Evolutionary conservation across 371 early-diverging fungal species (phyloP), one percentile per base, ranked within the genome.

Genomic region (Furculomyces boomerangus): DNA sequence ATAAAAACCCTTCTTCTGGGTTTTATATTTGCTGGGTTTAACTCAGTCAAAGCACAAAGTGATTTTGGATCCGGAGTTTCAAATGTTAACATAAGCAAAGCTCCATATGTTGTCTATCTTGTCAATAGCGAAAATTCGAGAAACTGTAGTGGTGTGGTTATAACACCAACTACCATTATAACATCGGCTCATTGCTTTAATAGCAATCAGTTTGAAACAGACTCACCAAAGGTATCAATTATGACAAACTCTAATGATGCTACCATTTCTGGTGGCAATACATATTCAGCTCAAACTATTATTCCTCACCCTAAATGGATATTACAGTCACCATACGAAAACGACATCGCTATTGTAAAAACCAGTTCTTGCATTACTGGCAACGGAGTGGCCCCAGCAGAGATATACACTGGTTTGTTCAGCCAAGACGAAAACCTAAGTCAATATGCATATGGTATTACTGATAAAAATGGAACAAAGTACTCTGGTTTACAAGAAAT

Each of bases 11-110:
- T n/a, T n/a, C n/a, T n/a, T n/a, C n/a, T n/a, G n/a, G n/a, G n/a
- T n/a, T n/a, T n/a, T n/a, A n/a, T n/a, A n/a, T n/a, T n/a, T n/a
- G n/a, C n/a, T n/a, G n/a, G n/a, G n/a, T n/a, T n/a, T n/a, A n/a
- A n/a, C n/a, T n/a, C n/a, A n/a, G n/a, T n/a, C n/a, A n/a, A n/a
- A n/a, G n/a, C n/a, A n/a, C n/a, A n/a, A n/a, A n/a, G n/a, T n/a
- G n/a, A n/a, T 64, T 43, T 91, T 78, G 60, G 84, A 74, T 25
- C 91, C 78, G 40, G 84, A 79, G n/a, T 13, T n/a, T 14, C n/a
- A 39, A n/a, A 39, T 13, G 39, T 39, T 39, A n/a, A 39, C 39
- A n/a, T n/a, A 13, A 39, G 39, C n/a, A 39, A 39, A 13, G 39
- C 39, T 14, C n/a, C 39, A 14, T n/a, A n/a, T n/a, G n/a, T 39